Base-by-base conservation (phyloP, 179 eudicot species). In the Beta corolliflora region DNA sequence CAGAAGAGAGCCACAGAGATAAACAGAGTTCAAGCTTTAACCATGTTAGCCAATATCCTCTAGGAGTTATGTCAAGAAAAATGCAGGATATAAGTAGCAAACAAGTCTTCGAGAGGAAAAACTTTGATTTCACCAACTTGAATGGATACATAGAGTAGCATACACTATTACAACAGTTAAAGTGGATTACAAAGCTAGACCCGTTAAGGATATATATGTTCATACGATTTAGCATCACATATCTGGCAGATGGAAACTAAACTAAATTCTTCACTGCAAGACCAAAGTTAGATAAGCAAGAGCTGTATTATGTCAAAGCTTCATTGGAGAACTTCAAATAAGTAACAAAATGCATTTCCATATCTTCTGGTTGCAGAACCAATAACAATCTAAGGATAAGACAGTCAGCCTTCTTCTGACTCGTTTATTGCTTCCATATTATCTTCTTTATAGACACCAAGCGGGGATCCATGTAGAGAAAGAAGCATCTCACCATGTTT, bases 401-500 rank as follows among this genome's bases (percentile, higher is more conserved):
- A 63, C 54, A 48, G 19, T 82, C 67, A 80, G 65, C 73, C 83
- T 83, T 85, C 85, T 76, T 85, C 88, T 0, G 85, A 46, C 72
- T 83, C 99, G n/a, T 81, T 78, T 85, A 96, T 96, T 69, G 94
- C 89, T 85, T 94, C 99, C 99, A 94, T 91, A 84, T 90, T 91
- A 69, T 96, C 97, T 89, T 92, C 98, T 81, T 92, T 92, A 81
- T 87, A 95, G 63, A 95, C 95, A 80, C 99, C 98, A 78, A 95
- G 98, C 10, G 99, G 99, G 31, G 98, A 96, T 9, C 98, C 99
- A 63, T 89, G 96, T 73, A 96, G 93, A 4, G 98, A 96, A 50
- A 92, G 88, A 86, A 96, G 94, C 94, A 94, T 90, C 89, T 96
- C 98, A 7, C 98, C 99, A 58, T 74, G 91, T 86, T 96, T 94